These are phyloP conservation scores for Biancaea sappan DNA, from an alignment of 306 rosid species.

Conservation along the genomic window DNA sequence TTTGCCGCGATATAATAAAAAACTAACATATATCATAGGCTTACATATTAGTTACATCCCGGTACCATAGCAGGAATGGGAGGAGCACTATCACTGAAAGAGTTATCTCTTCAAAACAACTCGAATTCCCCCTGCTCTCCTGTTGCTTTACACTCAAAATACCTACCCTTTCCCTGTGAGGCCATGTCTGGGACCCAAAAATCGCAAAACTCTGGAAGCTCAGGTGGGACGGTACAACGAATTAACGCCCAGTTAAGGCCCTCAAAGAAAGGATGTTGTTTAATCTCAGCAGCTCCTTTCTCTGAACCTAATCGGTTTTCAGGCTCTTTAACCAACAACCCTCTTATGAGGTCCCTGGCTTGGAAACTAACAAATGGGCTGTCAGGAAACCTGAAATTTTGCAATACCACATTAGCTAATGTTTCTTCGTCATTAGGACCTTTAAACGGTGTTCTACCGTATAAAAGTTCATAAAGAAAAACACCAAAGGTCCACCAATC, in stretches of 20 bases:
- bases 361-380: conserved; percentile 66
- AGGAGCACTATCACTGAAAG: conserved; percentile 38
- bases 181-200: conserved; percentile 51
- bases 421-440: conserved; percentile 78
- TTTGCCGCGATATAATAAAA: conserved; percentile 38
- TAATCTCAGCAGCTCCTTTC: conserved; percentile 89
- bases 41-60: conserved; percentile 48
- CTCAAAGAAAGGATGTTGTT: conserved; percentile 86
- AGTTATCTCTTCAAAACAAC: conserved; percentile 55
- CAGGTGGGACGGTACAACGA: conserved; percentile 81
- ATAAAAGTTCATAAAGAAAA: conserved; percentile 81
- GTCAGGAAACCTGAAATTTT: conserved; percentile 72
- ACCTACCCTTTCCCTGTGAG: conserved; percentile 50
- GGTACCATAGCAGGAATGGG: conserved; percentile 34
- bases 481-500: conserved; percentile 99
- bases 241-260: conserved; percentile 91
- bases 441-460: conserved; percentile 84
- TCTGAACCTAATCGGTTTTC: conserved; percentile 77
- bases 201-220: conserved; percentile 68
- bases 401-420: conserved; percentile 73
- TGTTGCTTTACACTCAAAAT: conserved; percentile 64
- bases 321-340: conserved; percentile 79
- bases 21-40: conserved; percentile 59
- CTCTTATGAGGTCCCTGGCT: conserved; percentile 82
- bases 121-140: conserved; percentile 83